Evolutionary conservation across 306 rosid genomes (phyloP), one percentile per base, ranked within the genome.

Genomic region (Spatholobus suberectus): DNA sequence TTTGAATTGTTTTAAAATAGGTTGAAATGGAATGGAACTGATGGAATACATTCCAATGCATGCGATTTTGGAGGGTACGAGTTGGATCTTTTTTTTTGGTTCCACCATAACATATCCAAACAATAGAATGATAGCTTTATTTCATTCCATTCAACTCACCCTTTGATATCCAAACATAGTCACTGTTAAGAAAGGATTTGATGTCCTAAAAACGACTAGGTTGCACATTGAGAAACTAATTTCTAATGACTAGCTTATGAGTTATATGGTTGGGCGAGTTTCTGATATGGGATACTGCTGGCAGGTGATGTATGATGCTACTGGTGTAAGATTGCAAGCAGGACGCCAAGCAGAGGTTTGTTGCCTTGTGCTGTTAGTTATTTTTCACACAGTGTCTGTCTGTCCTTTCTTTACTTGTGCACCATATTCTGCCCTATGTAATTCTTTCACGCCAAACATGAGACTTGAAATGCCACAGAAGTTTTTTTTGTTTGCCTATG

Each of bases 261-360:
- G 47, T 35, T 65, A 35, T 63, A 67, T 14, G 38, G 40, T 78
- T 61, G 44, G 6, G 81, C 21, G 14, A 57, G 85, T 81, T 47
- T 87, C 80, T 94, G 65, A 94, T 81, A 54, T 73, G 27, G 9
- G 41, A 77, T 74, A 81, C 71, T 88, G 47, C 59, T 91, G 85
- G 83, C 95, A 96, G 99, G 99, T 96, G 44, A 94, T 96, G 99
- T 96, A 96, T 86, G 99, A 96, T 91, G 98, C 99, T 75, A 96
- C 99, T 68, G 99, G 99, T 72, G 97, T 96, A 70, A 94, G 99
- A 88, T 81, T 94, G 86, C 99, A 96, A 47, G 99, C 99, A 12
- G 99, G 99, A 82, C 99, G 98, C 83, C 99, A 96, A 89, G 99
- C 99, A 57, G 99, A 96, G 99, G 99, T 96, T 87, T 70, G 90